phyloP scores from a whole-genome alignment of 2,329 filamentous ascomycete species.

The Rhynchosporium graminicola region DNA sequence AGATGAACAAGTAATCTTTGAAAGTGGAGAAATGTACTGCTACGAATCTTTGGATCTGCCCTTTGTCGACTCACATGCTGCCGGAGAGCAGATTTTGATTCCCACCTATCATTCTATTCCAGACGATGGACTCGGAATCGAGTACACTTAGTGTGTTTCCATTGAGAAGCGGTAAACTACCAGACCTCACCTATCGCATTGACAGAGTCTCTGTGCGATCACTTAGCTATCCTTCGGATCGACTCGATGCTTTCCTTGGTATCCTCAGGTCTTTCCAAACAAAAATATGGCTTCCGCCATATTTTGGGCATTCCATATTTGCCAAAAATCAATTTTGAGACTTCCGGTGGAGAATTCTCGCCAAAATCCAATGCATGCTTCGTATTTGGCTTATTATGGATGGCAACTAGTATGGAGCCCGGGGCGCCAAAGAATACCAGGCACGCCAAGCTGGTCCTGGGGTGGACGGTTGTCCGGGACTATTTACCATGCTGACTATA shows the following conservation, averaged over 20 bases:
- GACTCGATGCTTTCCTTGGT: constrained; percentile 11
- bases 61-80: not conserved
- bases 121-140: not conserved
- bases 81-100: not conserved
- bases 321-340: too few species aligned
- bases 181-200: constrained; percentile 4
- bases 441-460: too few species aligned
- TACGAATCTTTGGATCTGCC: constrained; percentile 13
- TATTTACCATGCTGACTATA: too few species aligned
- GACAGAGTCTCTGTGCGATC: not conserved
- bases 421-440: too few species aligned
- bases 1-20: constrained; percentile 17
- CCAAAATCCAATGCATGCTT: too few species aligned
- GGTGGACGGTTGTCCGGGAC: too few species aligned
- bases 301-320: too few species aligned
- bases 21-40: constrained; percentile 16
- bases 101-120: too few species aligned
- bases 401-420: too few species aligned
- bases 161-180: not conserved
- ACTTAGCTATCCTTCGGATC: constrained; percentile 3
- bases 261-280: constrained; percentile 10
- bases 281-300: too few species aligned
- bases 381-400: too few species aligned
- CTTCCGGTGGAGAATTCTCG: too few species aligned
- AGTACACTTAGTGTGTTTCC: constrained; percentile 5